Percentiles rank a stretch among this genome's conserved stretches.
These are phyloP conservation scores for Mallotus japonicus DNA, from an alignment of 441 rosid species.

Conservation along the genomic window DNA sequence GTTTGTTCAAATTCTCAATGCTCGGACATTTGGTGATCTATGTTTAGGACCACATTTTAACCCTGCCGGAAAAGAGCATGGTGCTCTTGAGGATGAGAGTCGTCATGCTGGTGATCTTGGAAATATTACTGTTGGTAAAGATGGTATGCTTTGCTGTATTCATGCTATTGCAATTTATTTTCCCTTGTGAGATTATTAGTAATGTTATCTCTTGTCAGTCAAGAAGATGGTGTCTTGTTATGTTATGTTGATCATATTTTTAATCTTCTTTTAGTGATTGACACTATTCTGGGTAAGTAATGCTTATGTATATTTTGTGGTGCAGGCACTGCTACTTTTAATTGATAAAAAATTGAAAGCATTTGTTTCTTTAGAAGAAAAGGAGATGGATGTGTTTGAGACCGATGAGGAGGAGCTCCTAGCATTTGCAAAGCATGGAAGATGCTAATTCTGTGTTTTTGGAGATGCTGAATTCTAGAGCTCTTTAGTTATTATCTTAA, in stretches of 20 bases:
- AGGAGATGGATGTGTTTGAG: no score
- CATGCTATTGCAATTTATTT: not conserved
- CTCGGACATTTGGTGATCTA: constrained; percentile 10
- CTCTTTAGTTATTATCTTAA: no score
- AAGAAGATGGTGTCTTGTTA: not conserved
- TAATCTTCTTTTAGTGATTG: not conserved
- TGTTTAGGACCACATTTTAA: constrained; percentile 86
- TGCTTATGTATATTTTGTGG: constrained; percentile 1
- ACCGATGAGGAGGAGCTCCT: no score
- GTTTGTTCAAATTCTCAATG: not conserved
- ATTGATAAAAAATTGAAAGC: no score
- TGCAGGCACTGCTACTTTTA: constrained; percentile 67
- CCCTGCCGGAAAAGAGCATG: constrained; percentile 82
- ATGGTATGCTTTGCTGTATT: constrained; percentile 47
- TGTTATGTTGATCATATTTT: no score
- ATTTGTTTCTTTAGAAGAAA: no score
- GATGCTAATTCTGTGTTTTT: no score
- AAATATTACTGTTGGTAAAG: constrained; percentile 69
- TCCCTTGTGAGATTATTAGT: no score
- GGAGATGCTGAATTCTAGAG: no score
- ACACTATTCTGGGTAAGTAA: not conserved
- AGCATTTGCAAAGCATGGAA: no score
- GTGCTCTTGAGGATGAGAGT: constrained; percentile 69
- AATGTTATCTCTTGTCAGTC: no score
- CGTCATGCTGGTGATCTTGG: constrained; percentile 99